Evolutionary conservation across 371 early-diverging fungal genomes (phyloP).

Genomic region (Lichtheimia corymbifera): DNA sequence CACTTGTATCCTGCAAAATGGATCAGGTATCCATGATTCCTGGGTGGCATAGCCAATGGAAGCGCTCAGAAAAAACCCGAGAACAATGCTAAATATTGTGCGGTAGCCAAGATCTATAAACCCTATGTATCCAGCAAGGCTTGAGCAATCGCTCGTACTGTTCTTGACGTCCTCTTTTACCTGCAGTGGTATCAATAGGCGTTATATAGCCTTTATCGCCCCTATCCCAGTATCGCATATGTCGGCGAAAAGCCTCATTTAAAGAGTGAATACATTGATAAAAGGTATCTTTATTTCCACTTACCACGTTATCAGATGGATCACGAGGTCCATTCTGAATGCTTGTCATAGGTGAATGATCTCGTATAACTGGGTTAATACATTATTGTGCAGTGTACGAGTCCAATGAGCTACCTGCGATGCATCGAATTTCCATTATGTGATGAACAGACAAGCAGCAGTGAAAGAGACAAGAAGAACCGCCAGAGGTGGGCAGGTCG

Average conservation of each 20-base stretch:
- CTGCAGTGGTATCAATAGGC: constrained; percentile 2
- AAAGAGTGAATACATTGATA: background rate
- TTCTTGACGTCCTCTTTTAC: background rate
- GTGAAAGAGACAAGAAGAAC: no score
- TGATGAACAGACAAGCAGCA: no score
- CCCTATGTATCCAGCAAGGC: background rate
- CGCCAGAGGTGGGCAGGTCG: no score
- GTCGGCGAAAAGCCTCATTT: background rate
- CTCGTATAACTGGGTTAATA: no score
- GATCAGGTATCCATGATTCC: constrained; percentile 22
- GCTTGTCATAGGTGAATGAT: no score
- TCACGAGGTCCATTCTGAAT: no score
- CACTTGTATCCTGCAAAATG: constrained; percentile 6
- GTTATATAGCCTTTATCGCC: background rate
- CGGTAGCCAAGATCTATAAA: constrained; percentile 20
- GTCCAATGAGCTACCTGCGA: no score
- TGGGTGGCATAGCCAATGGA: constrained; percentile 20
- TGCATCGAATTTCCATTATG: no score
- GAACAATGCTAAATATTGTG: constrained; percentile 14
- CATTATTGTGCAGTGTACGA: no score
- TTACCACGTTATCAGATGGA: no score
- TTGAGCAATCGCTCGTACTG: background rate
- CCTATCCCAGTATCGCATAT: background rate
- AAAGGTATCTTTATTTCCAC: no score
- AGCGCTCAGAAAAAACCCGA: constrained; percentile 17